Evolutionary conservation across 176 grass and related monocot species (phyloP).

Genomic region (Oryza coarctata): DNA sequence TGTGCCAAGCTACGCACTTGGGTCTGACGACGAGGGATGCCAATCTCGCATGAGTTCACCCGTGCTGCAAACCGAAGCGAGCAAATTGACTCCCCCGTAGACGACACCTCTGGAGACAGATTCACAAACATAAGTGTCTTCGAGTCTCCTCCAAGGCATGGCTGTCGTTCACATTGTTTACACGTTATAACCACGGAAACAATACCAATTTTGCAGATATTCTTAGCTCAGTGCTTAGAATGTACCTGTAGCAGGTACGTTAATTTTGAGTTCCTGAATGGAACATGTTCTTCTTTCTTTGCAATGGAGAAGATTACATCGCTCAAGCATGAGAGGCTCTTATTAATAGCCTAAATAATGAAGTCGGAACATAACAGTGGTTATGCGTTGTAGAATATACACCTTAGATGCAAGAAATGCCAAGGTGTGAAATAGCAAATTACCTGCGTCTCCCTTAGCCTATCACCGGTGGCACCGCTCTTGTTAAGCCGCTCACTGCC

Average conservation of each 20-base stretch:
- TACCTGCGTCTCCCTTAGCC: constrained; percentile 92
- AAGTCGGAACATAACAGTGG: background rate
- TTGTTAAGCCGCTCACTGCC: constrained; percentile 90
- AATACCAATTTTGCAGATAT: background rate
- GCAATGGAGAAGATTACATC: constrained; percentile 94
- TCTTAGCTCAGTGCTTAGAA: background rate
- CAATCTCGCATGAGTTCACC: constrained; percentile 88
- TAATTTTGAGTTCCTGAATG: constrained; percentile 91
- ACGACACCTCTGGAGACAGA: constrained; percentile 68
- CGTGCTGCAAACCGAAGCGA: constrained; percentile 84
- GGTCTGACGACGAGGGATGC: constrained; percentile 75
- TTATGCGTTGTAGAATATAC: background rate
- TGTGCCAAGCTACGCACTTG: constrained; percentile 40
- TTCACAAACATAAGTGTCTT: constrained; percentile 98
- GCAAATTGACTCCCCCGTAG: constrained; percentile 68
- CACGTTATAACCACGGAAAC: background rate
- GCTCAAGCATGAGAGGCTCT: constrained; percentile 83
- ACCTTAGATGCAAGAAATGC: background rate
- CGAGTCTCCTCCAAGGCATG: constrained; percentile 86
- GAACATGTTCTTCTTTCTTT: constrained; percentile 94
- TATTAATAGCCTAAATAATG: constrained; percentile 72
- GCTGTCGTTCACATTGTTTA: constrained; percentile 28
- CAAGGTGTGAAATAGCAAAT: background rate
- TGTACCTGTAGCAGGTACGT: constrained; percentile 91
- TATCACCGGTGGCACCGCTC: constrained; percentile 84